Evolutionary conservation across 2,329 filamentous ascomycete genomes (phyloP), one percentile per base, ranked within the genome.

Genomic region (Berkeleyomyces basicola): DNA sequence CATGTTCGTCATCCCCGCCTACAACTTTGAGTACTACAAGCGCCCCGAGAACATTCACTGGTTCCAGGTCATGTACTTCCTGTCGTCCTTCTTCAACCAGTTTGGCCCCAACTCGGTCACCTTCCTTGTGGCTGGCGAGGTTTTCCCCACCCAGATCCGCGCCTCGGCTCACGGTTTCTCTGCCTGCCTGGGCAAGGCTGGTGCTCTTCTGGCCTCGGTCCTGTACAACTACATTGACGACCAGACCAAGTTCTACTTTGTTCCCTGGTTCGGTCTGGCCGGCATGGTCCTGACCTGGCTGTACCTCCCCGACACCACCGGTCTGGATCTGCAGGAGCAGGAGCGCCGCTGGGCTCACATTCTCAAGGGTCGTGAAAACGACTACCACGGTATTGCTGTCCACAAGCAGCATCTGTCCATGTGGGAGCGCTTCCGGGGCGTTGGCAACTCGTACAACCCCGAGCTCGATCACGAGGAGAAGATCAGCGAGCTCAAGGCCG

Each of bases 41-140:
- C 78, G 78, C 59, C 76, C 79, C 0, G 77, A 78, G 4, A 83
- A 89, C 69, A 86, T 96, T 72, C 84, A 89, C 70, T 78, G 80
- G n/a, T 97, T 97, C 85, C 91, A 96, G 78, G 84, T 91, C 71
- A 96, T 97, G 90, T 96, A 96, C 81, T 96, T 96, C 77, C 74
- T 97, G 68, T 95, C 90, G 6, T 95, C 89, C 33, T 97, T 97
- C 79, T 97, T 97, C 85, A 96, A 96, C 81, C 92, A 97, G 73
- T 97, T 97, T 70, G 92, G 92, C 10, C 92, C 92, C 74, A 97
- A 97, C 81, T 86, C 84, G 57, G 90, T 96, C 70, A 96, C 91
- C 66, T 97, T 97, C 87, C 82, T 97, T 68, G 88, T 95, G 43
- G 92, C 92, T 51, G 92, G 90, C 51, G 92, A 97, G 73, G 90